Base-by-base conservation (phyloP, 768 basidiomycete genomes). In the Butyriboletus loyo region DNA sequence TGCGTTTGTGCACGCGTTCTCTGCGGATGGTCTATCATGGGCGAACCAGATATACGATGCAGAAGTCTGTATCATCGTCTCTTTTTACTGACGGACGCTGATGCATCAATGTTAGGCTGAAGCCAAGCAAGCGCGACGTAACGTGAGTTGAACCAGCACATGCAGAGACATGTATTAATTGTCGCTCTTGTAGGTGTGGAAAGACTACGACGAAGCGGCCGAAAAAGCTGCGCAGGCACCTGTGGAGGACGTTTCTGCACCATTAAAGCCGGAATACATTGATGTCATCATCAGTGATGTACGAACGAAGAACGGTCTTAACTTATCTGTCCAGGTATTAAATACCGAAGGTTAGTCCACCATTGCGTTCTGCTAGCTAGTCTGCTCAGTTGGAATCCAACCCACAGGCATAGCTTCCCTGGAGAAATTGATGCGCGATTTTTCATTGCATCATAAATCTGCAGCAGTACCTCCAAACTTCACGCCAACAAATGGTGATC, bases 251-350 rank as follows among this genome's bases (percentile, higher is more conserved):
- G 76, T 77, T 46, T 63, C 66, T n/a, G 75, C 72, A 5, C 74
- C 85, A 35, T 74, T 92, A 37, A 87, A 88, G 60, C 71, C 88
- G 10, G 90, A 97, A 65, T 98, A 97, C 64, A 76, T 94, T 39
- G 96, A 99, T 66, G 80, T 98, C 56, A 90, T 96, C 66, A 79
- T 98, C 57, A 94, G 91, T 54, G 91, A 97, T 66, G 81, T 96
- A 38, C 83, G 90, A 49, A 77, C 81, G 9, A 75, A 73, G 50
- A 84, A 84, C 49, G 86, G 84, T 25, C 88, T 98, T 65, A 77
- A 71, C 36, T 98, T 99, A 73, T 96, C 94, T 9, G 87, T 99
- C 10, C 96, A 99, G 68, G 78, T 96, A 43, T 79, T 98, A 19
- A 92, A 95, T 67, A 87, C 89, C 1, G 89, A 93, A 73, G 93